Base-by-base conservation (phyloP, 1,284 basidiomycete genomes). In the Ceratobasidium papillatum region DNA sequence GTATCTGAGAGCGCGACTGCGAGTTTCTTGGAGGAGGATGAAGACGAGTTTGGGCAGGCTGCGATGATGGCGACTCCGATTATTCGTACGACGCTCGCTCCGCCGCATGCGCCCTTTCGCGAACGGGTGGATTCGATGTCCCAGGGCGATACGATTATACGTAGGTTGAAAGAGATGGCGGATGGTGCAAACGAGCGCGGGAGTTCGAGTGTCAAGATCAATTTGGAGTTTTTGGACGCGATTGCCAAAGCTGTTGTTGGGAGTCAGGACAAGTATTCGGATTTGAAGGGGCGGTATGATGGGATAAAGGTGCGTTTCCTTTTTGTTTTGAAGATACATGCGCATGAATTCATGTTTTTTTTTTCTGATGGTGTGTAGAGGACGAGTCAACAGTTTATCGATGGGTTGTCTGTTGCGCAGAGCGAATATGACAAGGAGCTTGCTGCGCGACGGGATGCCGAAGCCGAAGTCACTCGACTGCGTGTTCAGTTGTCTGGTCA, bases 361-460 rank as follows among this genome's bases (percentile, higher is more conserved):
- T 69, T 76, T n/a, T 52, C 41, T 41, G 36, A 11, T 14, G 7
- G 14, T 14, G 5, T 14, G 64, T 80, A 95, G 94, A 86, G 94
- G 71, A 89, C 91, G 58, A 97, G 94, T 81, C 93, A 94, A 80
- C 93, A 95, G 79, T 96, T 94, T 78, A 93, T 96, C 75, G 93
- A 96, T 77, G 96, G 97, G 17, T 85, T 99, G 73, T 92, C 91
- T 0, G 93, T 96, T 51, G 96, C 97, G 1, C 93, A 95, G 77
- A 91, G 93, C 68, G 96, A 99, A 81, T 98, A 96, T 80, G 95
- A 98, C 81, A 89, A 89, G 74, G 96, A 99, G 82, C 86, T 95
- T 58, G 90, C 93, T 72, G 90, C 91, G 36, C 88, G 96, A 25
- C 89, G 92, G 27, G 96, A 98, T 77, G 94, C 94, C 1, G 96